Conservation (phyloP, 768 basidiomycete genomes). For the Exidia glandulosa region DNA sequence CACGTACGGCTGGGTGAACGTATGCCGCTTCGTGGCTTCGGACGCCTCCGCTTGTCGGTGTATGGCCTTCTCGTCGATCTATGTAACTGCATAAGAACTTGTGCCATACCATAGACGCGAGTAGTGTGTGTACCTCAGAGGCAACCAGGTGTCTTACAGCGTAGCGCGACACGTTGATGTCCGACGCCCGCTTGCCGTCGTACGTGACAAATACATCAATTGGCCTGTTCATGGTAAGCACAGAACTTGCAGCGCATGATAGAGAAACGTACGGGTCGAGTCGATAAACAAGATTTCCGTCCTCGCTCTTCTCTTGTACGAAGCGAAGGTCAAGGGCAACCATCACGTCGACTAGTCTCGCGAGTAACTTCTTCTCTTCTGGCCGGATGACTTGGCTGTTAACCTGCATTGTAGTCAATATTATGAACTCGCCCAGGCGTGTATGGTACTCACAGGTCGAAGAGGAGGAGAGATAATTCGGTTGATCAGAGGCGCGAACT, state of each 20-base stretch:
- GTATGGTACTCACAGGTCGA: conserved; percentile 60
- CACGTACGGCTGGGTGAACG: not conserved
- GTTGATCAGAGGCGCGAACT: conserved; percentile 84
- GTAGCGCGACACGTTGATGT: conserved; percentile 80
- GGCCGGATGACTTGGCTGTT: conserved; percentile 87
- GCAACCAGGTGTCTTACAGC: conserved; percentile 88
- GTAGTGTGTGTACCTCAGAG: conserved; percentile 47
- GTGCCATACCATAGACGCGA: not conserved
- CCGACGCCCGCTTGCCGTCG: conserved; percentile 83
- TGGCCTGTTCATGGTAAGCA: conserved; percentile 51
- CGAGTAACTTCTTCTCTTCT: conserved; percentile 62
- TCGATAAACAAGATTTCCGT: conserved; percentile 83
- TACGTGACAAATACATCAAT: conserved; percentile 96
- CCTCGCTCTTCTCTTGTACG: conserved; percentile 79
- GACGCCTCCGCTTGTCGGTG: conserved; percentile 24
- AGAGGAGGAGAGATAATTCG: conserved; percentile 90
- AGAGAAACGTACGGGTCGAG: conserved; percentile 73
- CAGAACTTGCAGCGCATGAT: not conserved
- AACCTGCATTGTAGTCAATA: conserved; percentile 39
- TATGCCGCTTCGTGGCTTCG: conserved; percentile 5
- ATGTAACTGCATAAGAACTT: not conserved
- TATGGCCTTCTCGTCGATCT: conserved; percentile 67
- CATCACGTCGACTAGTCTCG: conserved; percentile 84
- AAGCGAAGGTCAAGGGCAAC: conserved; percentile 75
- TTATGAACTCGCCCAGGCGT: conserved; percentile 1